Conservation (phyloP, 1,139 yeast genomes). For the Barnettozyma hawaiiensis region DNA sequence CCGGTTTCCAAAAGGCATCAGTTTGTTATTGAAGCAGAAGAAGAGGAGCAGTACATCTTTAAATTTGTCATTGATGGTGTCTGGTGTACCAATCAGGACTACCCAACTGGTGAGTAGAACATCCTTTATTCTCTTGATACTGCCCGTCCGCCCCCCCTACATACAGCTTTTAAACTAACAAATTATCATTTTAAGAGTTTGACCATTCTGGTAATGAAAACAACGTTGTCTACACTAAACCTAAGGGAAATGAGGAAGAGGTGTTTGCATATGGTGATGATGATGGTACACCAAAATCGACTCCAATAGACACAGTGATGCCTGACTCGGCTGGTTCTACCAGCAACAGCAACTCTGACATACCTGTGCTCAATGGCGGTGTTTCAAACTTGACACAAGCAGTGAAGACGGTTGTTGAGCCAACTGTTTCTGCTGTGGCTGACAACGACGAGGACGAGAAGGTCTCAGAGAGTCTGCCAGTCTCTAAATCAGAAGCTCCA, state of each 20-base stretch:
- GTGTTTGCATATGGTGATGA: neutral
- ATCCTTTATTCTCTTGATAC: too few relatives aligned
- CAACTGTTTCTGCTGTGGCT: constrained; percentile 1
- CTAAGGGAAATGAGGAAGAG: neutral
- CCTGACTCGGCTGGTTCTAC: neutral
- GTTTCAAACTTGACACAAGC: neutral
- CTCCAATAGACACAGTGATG: neutral
- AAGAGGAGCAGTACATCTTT: constrained; percentile 13
- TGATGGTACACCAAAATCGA: neutral
- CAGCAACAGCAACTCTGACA: neutral
- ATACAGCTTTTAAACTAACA: constrained; percentile 4
- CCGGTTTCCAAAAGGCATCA: constrained; percentile 5
- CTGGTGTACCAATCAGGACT: constrained; percentile 21
- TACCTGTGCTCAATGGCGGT: neutral
- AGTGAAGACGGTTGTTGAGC: neutral
- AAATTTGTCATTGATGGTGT: constrained; percentile 22
- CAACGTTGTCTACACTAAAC: constrained; percentile 17
- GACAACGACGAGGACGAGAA: neutral
- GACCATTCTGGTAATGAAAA: constrained; percentile 24
- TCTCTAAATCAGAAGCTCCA: constrained; percentile 2
- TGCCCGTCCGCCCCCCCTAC: too few relatives aligned
- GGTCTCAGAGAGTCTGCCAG: constrained; percentile 1
- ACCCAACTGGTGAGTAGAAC: constrained; percentile 22
- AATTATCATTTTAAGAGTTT: constrained; percentile 13
- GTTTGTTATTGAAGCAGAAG: constrained; percentile 11